Base-by-base conservation (phyloP, 805 yeast genomes). In the Candida ficus region DNA sequence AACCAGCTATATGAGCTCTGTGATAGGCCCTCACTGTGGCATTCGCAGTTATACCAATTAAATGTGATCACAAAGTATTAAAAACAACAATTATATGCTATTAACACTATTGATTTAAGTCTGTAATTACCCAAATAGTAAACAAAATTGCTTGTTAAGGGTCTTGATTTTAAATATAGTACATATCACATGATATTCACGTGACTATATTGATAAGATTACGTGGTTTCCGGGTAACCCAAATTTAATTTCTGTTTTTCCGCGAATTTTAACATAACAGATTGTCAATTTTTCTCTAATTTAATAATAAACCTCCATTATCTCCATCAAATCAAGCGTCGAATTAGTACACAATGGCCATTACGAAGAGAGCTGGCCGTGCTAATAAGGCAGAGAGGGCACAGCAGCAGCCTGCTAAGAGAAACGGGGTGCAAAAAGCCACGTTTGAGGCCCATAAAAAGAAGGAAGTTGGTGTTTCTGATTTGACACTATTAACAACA, bases 391-490 rank as follows among this genome's bases (percentile, higher is more conserved):
- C 45, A 14, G 38, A 45, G 16, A 37, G 70, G 48, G 65, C 66
- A 25, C 70, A 59, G 54, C 75, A 58, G 50, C 76, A 68, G 50
- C 86, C 80, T 29, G 75, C 76, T 34, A 75, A 74, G 54, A 71
- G 76, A 49, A 66, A 71, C 41, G 79, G 75, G 18, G 80, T 85
- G 41, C 79, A 85, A 58, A 91, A 91, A 68, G 97, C 97, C 12
- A 83, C 88, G 37, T 93, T 89, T 60, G 98, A 93, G 53, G 64
- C 83, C 26, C 68, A 79, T 39, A 89, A 89, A 67, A 87, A 87
- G 73, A 87, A 89, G 61, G 98, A 93, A 63, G 98, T 93, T n/a
- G 99, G 99, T 39, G 97, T 93, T 8, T 83, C 95, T 32, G 99
- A 93, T 63, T 70, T 93, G 56, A 93, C 99, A 1, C 67, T 93